Base-by-base conservation (phyloP, 805 yeast genomes). In the Kazachstania africana region DNA sequence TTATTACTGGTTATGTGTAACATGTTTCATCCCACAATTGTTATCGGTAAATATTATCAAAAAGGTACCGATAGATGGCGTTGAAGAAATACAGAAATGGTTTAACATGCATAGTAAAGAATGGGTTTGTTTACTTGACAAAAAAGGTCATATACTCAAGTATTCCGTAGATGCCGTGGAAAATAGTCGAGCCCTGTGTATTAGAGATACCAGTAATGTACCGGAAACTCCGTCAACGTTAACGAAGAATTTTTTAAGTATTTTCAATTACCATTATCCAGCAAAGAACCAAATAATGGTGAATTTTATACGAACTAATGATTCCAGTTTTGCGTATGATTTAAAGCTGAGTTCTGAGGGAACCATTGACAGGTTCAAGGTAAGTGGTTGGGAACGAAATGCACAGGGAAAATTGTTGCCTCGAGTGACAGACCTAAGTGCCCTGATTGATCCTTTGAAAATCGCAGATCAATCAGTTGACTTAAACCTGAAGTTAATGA, bases 401-500 rank as follows among this genome's bases (percentile, higher is more conserved):
- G 56, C 66, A 5, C 68, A 65, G 26, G 84, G 82, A 1, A 78
- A 76, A 44, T 60, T 87, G 10, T 77, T 78, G 0, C 95, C 97
- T 1, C 83, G 84, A 47, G 42, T 78, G 14, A 85, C 94, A 0
- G 91, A 93, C 51, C 55, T 91, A 33, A 85, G 91, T 1, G 59
- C 84, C 1, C 60, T 91, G 27, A 72, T 88, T 23, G 76, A 88
- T 50, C 98, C 98, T 0, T 40, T 64, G 9, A 76, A 79, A 40
- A 61, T 91, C 15, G 88, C 95, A 0, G 81, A 78, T 37, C 97
- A 93, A 55, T 88, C 96, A 0, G 87, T 85, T 5, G 95, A 87
- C 52, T 65, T 91, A 35, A 91, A 91, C 49, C 62, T 91, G 36
- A 82, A 83, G 57, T 62, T 91, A 27, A 91, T 91, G 98, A 84